Percentiles rank a stretch among this genome's conserved stretches.
Conservation (phyloP, 768 basidiomycete species). For the Hypsizygus marmoreus region DNA sequence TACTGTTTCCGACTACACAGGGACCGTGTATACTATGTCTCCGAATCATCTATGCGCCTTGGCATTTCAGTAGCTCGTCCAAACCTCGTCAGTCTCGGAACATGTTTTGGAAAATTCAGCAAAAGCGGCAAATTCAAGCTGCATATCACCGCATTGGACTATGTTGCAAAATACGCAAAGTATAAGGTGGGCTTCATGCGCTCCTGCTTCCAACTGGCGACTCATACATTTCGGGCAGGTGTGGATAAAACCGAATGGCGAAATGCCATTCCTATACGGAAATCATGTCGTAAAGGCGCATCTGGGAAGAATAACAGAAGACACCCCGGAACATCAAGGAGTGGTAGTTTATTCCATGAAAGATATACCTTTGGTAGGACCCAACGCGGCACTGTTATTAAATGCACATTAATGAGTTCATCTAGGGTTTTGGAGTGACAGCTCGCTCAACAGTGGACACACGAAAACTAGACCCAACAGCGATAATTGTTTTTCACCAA, state of each 20-base stretch:
- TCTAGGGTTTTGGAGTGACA: constrained; percentile 96
- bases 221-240: constrained; percentile 51
- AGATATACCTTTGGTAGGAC: constrained; percentile 84
- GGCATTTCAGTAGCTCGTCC: constrained; percentile 90
- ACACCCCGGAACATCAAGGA: constrained; percentile 98
- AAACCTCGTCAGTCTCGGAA: constrained; percentile 90
- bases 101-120: constrained; percentile 97
- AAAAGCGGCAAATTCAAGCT: constrained; percentile 98
- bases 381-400: not conserved
- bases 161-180: constrained; percentile 94
- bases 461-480: constrained; percentile 94
- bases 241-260: constrained; percentile 99
- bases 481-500: constrained; percentile 98
- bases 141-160: constrained; percentile 91
- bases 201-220: not conserved
- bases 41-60: constrained; percentile 91
- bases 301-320: constrained; percentile 97
- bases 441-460: constrained; percentile 95
- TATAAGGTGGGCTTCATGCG: constrained; percentile 73
- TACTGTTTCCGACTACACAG: constrained; percentile 95
- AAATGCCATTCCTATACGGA: constrained; percentile 99
- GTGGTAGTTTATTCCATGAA: constrained; percentile 97
- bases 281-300: constrained; percentile 99
- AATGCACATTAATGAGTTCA: constrained; percentile 1
- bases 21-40: constrained; percentile 96